These are phyloP conservation scores for Saccharomycopsis fibuligera DNA, from an alignment of 805 yeast genomes.

Conservation along the genomic window DNA sequence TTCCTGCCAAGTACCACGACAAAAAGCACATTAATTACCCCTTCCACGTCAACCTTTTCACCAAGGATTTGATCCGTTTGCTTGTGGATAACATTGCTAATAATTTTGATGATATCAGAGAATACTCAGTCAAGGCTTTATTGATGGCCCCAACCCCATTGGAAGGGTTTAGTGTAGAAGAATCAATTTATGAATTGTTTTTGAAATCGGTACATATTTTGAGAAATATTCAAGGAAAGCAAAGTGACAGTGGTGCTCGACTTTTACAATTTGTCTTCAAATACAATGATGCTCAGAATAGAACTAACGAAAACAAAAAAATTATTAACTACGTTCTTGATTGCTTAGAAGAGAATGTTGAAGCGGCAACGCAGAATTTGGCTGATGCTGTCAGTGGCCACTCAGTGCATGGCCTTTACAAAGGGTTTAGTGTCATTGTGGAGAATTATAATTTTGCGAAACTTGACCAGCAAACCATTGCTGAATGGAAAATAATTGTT, in stretches of 20 bases:
- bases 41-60: constrained; percentile 39
- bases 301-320: constrained; percentile 8
- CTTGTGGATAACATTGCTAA: constrained; percentile 59
- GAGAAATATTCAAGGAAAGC: constrained; percentile 39
- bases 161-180: constrained; percentile 22
- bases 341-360: constrained; percentile 31
- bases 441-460: constrained; percentile 25
- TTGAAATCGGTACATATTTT: constrained; percentile 28
- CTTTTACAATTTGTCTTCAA: constrained; percentile 47
- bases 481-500: constrained; percentile 6
- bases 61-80: constrained; percentile 35
- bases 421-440: constrained; percentile 46
- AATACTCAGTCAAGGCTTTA: constrained; percentile 40
- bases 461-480: constrained; percentile 1
- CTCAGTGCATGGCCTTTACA: constrained; percentile 66
- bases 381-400: constrained; percentile 37
- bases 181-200: constrained; percentile 20
- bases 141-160: constrained; percentile 35
- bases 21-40: constrained; percentile 44
- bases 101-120: constrained; percentile 74
- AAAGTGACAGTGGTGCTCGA: constrained; percentile 76
- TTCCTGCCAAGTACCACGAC: constrained; percentile 32
- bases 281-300: constrained; percentile 25
- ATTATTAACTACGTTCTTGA: constrained; percentile 26
- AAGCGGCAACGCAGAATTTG: constrained; percentile 31